Conservation (phyloP, 768 basidiomycete species). For the Leccinum longicurvipes region DNA sequence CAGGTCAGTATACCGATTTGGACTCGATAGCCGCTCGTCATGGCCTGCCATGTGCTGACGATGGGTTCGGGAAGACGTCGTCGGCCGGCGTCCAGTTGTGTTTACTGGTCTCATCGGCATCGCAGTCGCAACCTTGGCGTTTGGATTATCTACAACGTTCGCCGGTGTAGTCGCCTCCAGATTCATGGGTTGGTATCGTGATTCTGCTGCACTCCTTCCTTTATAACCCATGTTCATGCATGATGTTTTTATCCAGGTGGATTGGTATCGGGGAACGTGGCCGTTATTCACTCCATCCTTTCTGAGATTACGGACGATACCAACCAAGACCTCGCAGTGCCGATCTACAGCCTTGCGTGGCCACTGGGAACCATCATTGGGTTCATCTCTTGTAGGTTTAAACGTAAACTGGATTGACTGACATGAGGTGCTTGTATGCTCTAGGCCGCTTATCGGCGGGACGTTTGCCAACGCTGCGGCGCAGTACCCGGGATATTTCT, state of each 20-base stretch:
- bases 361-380: slow-evolving; percentile 54
- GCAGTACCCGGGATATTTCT: slow-evolving; percentile 6
- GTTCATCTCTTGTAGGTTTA: slow-evolving; percentile 24
- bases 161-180: slow-evolving; percentile 47
- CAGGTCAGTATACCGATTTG: slow-evolving; percentile 34
- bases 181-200: slow-evolving; percentile 41
- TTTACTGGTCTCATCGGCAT: slow-evolving; percentile 50
- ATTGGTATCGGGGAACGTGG: slow-evolving; percentile 57
- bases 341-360: slow-evolving; percentile 57
- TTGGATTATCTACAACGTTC: slow-evolving; percentile 56
- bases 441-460: slow-evolving; percentile 23
- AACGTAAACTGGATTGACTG: not conserved
- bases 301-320: slow-evolving; percentile 61
- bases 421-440: not conserved
- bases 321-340: slow-evolving; percentile 57
- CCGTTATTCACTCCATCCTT: slow-evolving; percentile 58
- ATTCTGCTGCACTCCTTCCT: not conserved
- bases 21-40: not conserved
- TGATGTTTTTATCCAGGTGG: slow-evolving; percentile 41
- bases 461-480: slow-evolving; percentile 17
- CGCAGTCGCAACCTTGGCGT: slow-evolving; percentile 45
- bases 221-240: not conserved
- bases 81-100: slow-evolving; percentile 62
- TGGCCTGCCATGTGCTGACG: not conserved
- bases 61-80: slow-evolving; percentile 38